Conservation (phyloP, 2,329 filamentous ascomycete species). For the Phialemonium atrogriseum region DNA sequence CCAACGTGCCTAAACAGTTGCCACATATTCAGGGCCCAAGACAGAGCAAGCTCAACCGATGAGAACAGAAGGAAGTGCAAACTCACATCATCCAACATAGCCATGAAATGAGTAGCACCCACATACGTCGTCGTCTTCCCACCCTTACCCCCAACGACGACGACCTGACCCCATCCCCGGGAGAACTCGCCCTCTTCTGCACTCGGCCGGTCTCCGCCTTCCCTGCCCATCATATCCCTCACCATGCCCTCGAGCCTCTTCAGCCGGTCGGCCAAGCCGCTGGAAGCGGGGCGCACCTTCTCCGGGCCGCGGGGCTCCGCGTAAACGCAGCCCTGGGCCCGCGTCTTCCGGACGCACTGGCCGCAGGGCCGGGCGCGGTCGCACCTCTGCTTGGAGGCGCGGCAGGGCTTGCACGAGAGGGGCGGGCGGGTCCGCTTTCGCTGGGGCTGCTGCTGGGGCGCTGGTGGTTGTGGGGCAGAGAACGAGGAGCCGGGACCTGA, state of each 20-base stretch:
- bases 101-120: slow-evolving; percentile 52
- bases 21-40: slow-evolving; percentile 1
- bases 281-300: slow-evolving; percentile 31
- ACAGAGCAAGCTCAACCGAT: neutral
- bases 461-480: neutral
- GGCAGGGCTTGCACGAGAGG: slow-evolving; percentile 44
- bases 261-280: slow-evolving; percentile 46
- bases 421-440: slow-evolving; percentile 39
- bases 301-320: slow-evolving; percentile 37
- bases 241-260: slow-evolving; percentile 50
- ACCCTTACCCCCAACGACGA: slow-evolving; percentile 29
- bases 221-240: slow-evolving; percentile 42
- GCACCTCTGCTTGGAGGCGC: slow-evolving; percentile 47
- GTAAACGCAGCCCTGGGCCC: slow-evolving; percentile 37
- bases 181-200: slow-evolving; percentile 14
- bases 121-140: slow-evolving; percentile 39
- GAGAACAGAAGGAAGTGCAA: neutral
- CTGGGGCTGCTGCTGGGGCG: slow-evolving; percentile 3
- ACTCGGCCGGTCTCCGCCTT: slow-evolving; percentile 14
- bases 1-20: slow-evolving; percentile 8
- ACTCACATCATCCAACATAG: slow-evolving; percentile 50
- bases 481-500: neutral
- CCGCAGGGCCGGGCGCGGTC: slow-evolving; percentile 43
- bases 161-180: slow-evolving; percentile 23
- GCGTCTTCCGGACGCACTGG: slow-evolving; percentile 43